A percentile compares a stretch with the other conserved stretches of the same genome.
Conservation (phyloP, 2,329 filamentous ascomycete species). For the Botryosphaeria agaves region DNA sequence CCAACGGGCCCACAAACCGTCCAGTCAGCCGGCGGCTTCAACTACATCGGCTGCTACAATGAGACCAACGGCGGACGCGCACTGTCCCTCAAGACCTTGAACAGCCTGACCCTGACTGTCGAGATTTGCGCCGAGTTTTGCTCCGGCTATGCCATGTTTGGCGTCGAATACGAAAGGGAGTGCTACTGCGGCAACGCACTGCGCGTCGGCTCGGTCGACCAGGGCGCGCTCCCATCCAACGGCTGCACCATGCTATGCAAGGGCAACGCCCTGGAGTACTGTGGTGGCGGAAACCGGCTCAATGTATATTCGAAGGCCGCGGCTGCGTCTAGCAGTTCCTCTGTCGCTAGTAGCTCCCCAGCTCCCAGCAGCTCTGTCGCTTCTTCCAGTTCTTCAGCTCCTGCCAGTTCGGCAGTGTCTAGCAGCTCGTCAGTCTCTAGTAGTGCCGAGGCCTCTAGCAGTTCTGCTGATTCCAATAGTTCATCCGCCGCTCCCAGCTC, state of each 20-base stretch:
- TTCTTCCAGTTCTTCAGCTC: background rate
- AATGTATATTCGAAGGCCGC: slow-evolving; percentile 8
- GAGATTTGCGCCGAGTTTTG: slow-evolving; percentile 15
- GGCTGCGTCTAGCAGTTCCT: background rate
- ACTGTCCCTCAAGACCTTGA: slow-evolving; percentile 9
- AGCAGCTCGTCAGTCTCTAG: too few species aligned
- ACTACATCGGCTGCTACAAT: slow-evolving; percentile 22
- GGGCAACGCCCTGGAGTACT: slow-evolving; percentile 11
- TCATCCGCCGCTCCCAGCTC: too few species aligned
- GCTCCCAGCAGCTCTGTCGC: background rate
- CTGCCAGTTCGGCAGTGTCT: background rate
- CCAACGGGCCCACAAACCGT: slow-evolving; percentile 1
- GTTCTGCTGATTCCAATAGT: too few species aligned
- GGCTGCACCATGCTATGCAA: slow-evolving; percentile 12
- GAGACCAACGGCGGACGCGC: slow-evolving; percentile 20
- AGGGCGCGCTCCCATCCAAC: slow-evolving; percentile 1
- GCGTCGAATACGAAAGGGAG: slow-evolving; percentile 21
- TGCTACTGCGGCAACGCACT: slow-evolving; percentile 20
- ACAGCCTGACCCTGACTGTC: slow-evolving; percentile 14
- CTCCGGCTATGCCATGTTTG: slow-evolving; percentile 15
- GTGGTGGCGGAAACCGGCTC: slow-evolving; percentile 11
- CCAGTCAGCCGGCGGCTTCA: background rate
- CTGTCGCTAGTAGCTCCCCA: too few species aligned
- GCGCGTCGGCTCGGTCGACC: background rate
- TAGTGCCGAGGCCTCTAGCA: too few species aligned